These are phyloP conservation scores for Aspergillus pseudoglaucus DNA, from an alignment of 2,329 filamentous ascomycete species.

Conservation along the genomic window DNA sequence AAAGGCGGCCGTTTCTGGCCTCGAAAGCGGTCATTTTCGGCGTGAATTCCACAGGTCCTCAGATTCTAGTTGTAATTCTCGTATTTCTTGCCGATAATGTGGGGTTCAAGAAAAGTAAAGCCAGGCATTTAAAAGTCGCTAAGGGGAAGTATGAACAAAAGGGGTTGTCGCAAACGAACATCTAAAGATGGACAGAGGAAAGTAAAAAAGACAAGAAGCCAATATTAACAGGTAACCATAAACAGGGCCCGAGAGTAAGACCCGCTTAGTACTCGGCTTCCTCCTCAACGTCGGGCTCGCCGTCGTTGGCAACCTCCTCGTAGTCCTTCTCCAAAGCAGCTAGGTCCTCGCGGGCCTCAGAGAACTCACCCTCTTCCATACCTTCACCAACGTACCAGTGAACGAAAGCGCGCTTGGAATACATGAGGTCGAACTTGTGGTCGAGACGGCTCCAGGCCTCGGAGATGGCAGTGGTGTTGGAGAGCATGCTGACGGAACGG, in stretches of 20 bases:
- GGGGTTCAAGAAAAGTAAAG: background rate
- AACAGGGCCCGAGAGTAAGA: background rate
- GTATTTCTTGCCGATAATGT: background rate
- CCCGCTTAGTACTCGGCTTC: conserved; percentile 28
- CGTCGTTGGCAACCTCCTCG: conserved; percentile 72
- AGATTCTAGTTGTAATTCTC: conserved; percentile 2
- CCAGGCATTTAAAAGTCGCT: conserved; percentile 8
- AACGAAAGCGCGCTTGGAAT: conserved; percentile 63
- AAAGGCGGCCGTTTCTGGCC: no score
- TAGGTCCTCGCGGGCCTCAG: conserved; percentile 77
- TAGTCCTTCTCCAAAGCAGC: conserved; percentile 82
- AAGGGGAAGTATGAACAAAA: conserved; percentile 13
- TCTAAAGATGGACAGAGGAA: conserved; percentile 11
- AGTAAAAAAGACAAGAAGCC: conserved; percentile 8
- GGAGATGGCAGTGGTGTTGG: conserved; percentile 61
- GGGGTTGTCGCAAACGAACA: conserved; percentile 19
- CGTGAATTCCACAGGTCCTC: no score
- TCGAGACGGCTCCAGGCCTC: conserved; percentile 60
- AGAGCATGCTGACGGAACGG: conserved; percentile 56
- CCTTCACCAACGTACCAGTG: conserved; percentile 78
- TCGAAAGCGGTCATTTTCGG: no score
- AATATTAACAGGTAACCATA: background rate
- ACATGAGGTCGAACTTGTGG: conserved; percentile 66
- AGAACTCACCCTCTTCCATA: conserved; percentile 90
- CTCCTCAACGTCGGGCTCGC: conserved; percentile 56